Base-by-base conservation (phyloP, 1,284 basidiomycete species). In the Rhodofomes roseus region DNA sequence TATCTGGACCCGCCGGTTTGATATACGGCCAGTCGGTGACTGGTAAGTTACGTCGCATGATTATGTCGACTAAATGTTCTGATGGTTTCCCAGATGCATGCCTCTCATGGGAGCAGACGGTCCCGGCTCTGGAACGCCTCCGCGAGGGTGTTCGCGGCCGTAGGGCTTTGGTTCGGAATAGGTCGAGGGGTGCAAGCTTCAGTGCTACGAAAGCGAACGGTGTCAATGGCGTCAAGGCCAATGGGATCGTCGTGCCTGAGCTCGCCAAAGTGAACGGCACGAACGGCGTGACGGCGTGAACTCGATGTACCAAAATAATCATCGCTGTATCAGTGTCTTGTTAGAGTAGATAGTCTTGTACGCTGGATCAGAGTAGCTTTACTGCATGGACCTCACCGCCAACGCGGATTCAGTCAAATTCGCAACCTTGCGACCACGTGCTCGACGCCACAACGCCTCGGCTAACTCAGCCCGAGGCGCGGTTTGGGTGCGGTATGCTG, bases 1-100 rank as follows among this genome's bases (percentile, higher is more conserved):
- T 84, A 1, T 83, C 85, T 41, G 95, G 95, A 1, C 89, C 89
- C 1, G 76, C 82, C 5, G 91, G 85, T 3, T 78, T 97, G 61
- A 90, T 86, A 70, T 96, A 96, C 73, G 95, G 96, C 51, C 90
- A 93, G 70, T 92, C 89, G 8, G 90, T 95, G 16, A 95, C 93
- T 22, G 71, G 71, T 72, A 44, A 31, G 68, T 61, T 18, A 36
- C 20, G 22, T 16, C 23, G 43, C 16, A 20, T n/a, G 31, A 40
- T 14, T 50, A 52, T n/a, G 37, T 41, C n/a, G 27, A 5, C 9
- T 43, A 52, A 8, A 22, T 25, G 16, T 53, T 31, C 48, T 63
- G 29, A 61, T 40, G 23, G 12, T 53, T 55, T 37, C 27, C 36
- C 41, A 72, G 92, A 93, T 71, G 94, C 93, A 1, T 98, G 95